Percentiles rank a stretch among this genome's conserved stretches.
Evolutionary conservation across 768 basidiomycete species (phyloP).

Genomic region (Amanita subjunquillea): DNA sequence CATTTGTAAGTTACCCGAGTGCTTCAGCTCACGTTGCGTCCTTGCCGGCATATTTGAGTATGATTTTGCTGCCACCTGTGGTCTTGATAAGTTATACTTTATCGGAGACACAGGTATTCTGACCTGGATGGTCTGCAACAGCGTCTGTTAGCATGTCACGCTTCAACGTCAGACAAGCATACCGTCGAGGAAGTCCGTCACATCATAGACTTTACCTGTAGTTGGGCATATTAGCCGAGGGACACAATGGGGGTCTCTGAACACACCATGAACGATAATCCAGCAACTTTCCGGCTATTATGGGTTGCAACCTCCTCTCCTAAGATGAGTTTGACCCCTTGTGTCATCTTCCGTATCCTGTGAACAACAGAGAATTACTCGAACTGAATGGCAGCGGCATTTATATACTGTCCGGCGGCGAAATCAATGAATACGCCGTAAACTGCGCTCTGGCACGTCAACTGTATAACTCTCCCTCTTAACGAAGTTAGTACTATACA

Average conservation of each 20-base stretch:
- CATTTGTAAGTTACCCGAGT: neutral
- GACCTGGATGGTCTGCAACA: slow-evolving; percentile 55
- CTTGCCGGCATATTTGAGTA: slow-evolving; percentile 82
- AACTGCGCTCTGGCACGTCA: no score
- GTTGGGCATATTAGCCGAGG: neutral
- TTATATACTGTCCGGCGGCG: no score
- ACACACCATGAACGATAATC: slow-evolving; percentile 77
- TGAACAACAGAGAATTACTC: neutral
- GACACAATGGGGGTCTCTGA: neutral
- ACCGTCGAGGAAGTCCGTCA: slow-evolving; percentile 71
- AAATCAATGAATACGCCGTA: no score
- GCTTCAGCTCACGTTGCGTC: slow-evolving; percentile 66
- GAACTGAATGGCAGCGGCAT: no score
- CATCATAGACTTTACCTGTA: slow-evolving; percentile 66
- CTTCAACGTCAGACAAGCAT: slow-evolving; percentile 9
- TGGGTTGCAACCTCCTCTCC: slow-evolving; percentile 45
- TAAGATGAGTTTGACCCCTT: slow-evolving; percentile 18
- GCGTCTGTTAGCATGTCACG: neutral
- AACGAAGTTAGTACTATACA: no score
- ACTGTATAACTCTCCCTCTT: neutral
- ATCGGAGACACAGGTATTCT: neutral
- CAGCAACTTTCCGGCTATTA: slow-evolving; percentile 57
- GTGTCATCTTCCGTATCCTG: neutral
- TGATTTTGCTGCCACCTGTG: slow-evolving; percentile 69
- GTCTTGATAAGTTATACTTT: neutral